A percentile compares a stretch with the other conserved stretches of the same genome.
Evolutionary conservation across 805 yeast species (phyloP).

Genomic region (Yamadazyma sp.): DNA sequence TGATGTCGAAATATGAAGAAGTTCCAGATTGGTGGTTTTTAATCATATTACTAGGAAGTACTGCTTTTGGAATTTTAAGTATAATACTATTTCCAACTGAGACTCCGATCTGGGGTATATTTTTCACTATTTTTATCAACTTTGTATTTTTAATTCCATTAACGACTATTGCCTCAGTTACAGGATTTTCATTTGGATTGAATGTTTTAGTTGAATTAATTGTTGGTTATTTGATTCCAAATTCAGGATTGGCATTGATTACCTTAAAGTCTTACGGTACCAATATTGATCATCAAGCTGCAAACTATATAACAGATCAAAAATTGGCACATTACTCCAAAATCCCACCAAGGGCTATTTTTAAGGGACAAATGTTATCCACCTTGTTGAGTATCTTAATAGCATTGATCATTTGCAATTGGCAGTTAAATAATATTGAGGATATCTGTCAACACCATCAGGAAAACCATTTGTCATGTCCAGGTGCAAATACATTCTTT

Average conservation of each 20-base stretch:
- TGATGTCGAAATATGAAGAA: constrained; percentile 60
- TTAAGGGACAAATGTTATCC: constrained; percentile 43
- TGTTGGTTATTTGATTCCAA: constrained; percentile 64
- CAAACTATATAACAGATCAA: constrained; percentile 47
- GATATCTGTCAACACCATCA: constrained; percentile 36
- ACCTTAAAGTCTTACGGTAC: constrained; percentile 45
- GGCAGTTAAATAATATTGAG: constrained; percentile 36
- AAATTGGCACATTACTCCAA: constrained; percentile 55
- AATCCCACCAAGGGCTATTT: constrained; percentile 59
- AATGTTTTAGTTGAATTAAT: constrained; percentile 63
- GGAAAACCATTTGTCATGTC: constrained; percentile 35
- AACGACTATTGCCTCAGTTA: constrained; percentile 58
- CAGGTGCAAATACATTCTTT: constrained; percentile 48
- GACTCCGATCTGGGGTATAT: constrained; percentile 62
- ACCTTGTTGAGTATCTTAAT: constrained; percentile 33
- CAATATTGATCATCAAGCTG: constrained; percentile 63
- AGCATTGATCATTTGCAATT: constrained; percentile 34
- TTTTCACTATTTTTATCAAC: constrained; percentile 55
- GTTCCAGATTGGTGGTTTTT: constrained; percentile 76
- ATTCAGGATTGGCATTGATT: constrained; percentile 56
- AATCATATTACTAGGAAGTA: constrained; percentile 42
- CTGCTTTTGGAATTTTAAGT: constrained; percentile 41
- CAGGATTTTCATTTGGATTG: constrained; percentile 57
- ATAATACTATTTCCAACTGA: constrained; percentile 49
- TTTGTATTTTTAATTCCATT: constrained; percentile 57